Base-by-base conservation (phyloP, 106 monocot genomes). In the Allium fistulosum region DNA sequence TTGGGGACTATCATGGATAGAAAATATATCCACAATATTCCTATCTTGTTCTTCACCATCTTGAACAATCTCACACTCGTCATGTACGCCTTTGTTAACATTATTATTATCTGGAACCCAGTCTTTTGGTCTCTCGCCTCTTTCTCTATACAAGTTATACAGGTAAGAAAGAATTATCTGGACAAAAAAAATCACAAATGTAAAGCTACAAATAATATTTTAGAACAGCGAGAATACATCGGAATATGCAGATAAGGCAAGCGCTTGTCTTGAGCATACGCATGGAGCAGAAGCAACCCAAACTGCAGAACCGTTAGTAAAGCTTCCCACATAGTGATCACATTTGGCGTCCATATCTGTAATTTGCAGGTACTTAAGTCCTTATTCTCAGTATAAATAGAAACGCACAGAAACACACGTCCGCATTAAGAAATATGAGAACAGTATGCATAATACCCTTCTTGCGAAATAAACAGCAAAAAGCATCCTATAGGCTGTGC, bases 291-390 rank as follows among this genome's bases (percentile, higher is more conserved):
- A 46, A 93, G 81, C 66, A 93, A 70, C n/a, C 80, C 83, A 79
- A 85, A 93, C 60, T 88, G 88, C 61, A 93, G 50, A 28, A 93
- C 93, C 55, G 93, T 93, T 59, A 93, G 57, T 14, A 86, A 71
- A 26, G 93, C 80, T 74, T 93, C 93, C 82, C 76, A 85, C 11
- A 88, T 48, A 6, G 93, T 88, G 58, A 93, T 72, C 64, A 88
- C 70, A 61, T 79, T 86, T 53, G 93, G 93, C 48, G 93, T 88
- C 93, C 93, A 93, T 12, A 88, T 80, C 93, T 93, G 58, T 50
- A 76, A 62, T 53, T 37, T 26, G 46, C 16, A 11, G 11, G 22
- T 13, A 69, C 47, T 49, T 18, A 22, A 22, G 22, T 48, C 37
- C 1, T n/a, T 22, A 22, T 37, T 37, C 37, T 1, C 37, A 37